Evolutionary conservation across 257 asterid genomes (phyloP), one percentile per base, ranked within the genome.

Genomic region (Przewalskia tangutica): DNA sequence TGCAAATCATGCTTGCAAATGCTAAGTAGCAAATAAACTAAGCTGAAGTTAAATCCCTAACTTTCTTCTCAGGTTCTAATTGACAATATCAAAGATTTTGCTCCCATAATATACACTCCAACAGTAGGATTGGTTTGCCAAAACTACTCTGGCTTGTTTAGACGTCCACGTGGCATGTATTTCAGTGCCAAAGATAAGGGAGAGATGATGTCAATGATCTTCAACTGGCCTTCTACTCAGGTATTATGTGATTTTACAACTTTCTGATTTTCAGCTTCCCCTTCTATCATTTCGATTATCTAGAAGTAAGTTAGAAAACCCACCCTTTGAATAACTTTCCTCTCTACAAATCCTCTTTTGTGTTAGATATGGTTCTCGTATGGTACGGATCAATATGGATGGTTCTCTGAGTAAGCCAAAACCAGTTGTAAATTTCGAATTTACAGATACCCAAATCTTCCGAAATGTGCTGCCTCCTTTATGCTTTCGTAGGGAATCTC

Each of bases 201-300:
- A 84, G 99, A 96, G 89, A 96, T 96, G 99, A 94, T 94, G 99
- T 96, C 99, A 81, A 94, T 96, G 99, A 94, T 96, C 87, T 94
- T 92, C 82, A 96, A 96, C 85, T 96, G 99, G 99, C 99, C 99
- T 82, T 85, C 91, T 77, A 84, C 84, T 66, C 89, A 95, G 97
- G 99, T 95, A 86, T 82, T 55, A 12, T 60, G 75, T 84, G 81
- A 84, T 84, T 77, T 68, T 62, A 50, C 27, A 50, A 75, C 80
- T 73, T 48, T 50, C 62, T 46, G 59, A 23, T 71, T 27, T 46
- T 73, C 62, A 48, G 62, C 62, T 73, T 34, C 6, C 60, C 20
- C 14, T 73, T 73, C 79, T 50, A 13, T 50, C 58, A 16, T 73
- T 50, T 13, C 23, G 50, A 23, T 23, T 48, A 68, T 68, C 77